Evolutionary conservation across 257 asterid genomes (phyloP).

Genomic region (Datura wrightii): DNA sequence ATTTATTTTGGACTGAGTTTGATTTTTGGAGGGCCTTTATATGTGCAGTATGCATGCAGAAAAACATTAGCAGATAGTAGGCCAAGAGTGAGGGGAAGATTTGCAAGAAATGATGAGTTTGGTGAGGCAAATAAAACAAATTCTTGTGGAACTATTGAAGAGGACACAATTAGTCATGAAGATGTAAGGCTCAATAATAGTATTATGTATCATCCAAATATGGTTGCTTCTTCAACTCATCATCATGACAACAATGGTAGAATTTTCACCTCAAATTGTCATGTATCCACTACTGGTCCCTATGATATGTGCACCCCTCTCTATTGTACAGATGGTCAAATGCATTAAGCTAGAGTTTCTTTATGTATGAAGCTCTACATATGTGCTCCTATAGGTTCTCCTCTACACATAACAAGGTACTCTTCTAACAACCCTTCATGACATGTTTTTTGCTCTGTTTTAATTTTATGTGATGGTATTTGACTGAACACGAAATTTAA

Average conservation of each 20-base stretch:
- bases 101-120: conserved; percentile 78
- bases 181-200: conserved; percentile 40
- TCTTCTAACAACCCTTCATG: background rate
- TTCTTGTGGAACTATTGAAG: conserved; percentile 59
- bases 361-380: background rate
- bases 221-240: conserved; percentile 19
- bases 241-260: conserved; percentile 14
- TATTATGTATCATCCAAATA: background rate
- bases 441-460: background rate
- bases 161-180: conserved; percentile 64
- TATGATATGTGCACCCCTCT: conserved; percentile 19
- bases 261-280: conserved; percentile 30
- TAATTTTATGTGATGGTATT: background rate
- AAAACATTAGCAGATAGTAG: conserved; percentile 92
- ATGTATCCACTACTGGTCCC: conserved; percentile 1
- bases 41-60: conserved; percentile 84
- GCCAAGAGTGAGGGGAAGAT: conserved; percentile 92
- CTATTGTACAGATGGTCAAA: conserved; percentile 22
- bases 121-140: conserved; percentile 53
- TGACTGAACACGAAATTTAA: background rate
- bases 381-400: background rate
- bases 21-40: background rate
- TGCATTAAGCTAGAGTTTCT: background rate
- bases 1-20: background rate
- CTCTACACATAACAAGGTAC: conserved; percentile 17